Conservation (phyloP, 2,329 filamentous ascomycete species). For the Pleochaeta shiraiana region DNA sequence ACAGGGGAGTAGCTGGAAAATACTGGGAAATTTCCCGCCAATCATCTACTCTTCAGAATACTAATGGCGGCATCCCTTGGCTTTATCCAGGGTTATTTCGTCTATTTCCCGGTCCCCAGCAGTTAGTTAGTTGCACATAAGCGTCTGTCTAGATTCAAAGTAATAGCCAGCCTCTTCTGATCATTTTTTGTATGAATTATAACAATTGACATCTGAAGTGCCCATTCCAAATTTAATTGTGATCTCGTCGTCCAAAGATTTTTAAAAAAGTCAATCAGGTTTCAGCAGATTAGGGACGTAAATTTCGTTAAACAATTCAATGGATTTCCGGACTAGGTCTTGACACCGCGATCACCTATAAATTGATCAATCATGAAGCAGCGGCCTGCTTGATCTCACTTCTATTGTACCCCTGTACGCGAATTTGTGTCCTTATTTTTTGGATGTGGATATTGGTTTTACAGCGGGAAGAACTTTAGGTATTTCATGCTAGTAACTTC, state of each 20-base stretch:
- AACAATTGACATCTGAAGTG: neutral
- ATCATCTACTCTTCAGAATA: neutral
- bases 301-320: neutral
- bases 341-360: constrained; percentile 6
- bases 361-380: constrained; percentile 7
- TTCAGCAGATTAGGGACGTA: neutral
- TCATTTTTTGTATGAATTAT: neutral
- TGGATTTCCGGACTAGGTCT: constrained; percentile 5
- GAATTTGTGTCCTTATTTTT: neutral
- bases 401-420: neutral
- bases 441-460: neutral
- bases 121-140: neutral
- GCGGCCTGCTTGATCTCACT: constrained; percentile 2
- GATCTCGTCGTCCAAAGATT: too few species aligned
- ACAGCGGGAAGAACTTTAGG: neutral
- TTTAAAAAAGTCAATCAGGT: neutral
- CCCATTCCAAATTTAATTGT: neutral
- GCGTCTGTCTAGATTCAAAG: neutral
- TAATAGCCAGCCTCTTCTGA: neutral
- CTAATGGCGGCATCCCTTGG: neutral
- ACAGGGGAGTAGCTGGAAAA: too few species aligned
- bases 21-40: neutral
- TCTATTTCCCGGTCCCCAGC: neutral
- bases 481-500: neutral
- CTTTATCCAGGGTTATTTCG: neutral